Base-by-base conservation (phyloP, 2,329 filamentous ascomycete species). In the Rachicladosporium sp. region DNA sequence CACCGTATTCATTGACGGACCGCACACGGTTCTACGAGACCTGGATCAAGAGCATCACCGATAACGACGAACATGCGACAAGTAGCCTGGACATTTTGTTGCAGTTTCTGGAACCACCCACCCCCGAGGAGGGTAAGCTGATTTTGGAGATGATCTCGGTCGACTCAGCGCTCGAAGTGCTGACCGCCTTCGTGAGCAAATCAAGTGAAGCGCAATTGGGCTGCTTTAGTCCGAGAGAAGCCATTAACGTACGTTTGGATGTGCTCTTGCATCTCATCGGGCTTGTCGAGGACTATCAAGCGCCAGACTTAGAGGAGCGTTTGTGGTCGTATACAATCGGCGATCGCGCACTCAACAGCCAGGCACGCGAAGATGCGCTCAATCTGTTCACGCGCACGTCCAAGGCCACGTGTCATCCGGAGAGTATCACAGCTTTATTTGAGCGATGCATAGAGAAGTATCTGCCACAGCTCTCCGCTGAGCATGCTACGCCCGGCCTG, bases 251-350 rank as follows among this genome's bases (percentile, higher is more conserved):
- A 5, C 34, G 49, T 29, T 68, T 82, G 30, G 70, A 78, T 1
- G 82, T 84, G 49, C 68, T 83, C 12, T 66, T 70, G 31, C 67
- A 68, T 10, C 40, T 53, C 19, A 38, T 50, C 30, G 37, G 42
- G n/a, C 30, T 46, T 10, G 32, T 42, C 6, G 38, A 29, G 6
- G 23, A 23, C 6, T 29, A 38, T 3, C 32, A 38, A 32, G 34
- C 41, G 13, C 45, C 44, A 8, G 42, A 36, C 3, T 31, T 39
- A 6, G 34, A 38, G 32, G 23, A 43, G 30, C 21, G 41, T 7
- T 30, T 52, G 11, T 51, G 46, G 37, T 30, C 38, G 2, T 43
- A 39, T 32, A 42, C 47, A 2, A 38, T 48, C 29, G 50, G 50
- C 6, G 35, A 43, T 6, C 33, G 38, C n/a, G 50, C 48, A 15